phyloP scores from a whole-genome alignment of 1,284 basidiomycete genomes.

The Fomitopsis schrenkii region DNA sequence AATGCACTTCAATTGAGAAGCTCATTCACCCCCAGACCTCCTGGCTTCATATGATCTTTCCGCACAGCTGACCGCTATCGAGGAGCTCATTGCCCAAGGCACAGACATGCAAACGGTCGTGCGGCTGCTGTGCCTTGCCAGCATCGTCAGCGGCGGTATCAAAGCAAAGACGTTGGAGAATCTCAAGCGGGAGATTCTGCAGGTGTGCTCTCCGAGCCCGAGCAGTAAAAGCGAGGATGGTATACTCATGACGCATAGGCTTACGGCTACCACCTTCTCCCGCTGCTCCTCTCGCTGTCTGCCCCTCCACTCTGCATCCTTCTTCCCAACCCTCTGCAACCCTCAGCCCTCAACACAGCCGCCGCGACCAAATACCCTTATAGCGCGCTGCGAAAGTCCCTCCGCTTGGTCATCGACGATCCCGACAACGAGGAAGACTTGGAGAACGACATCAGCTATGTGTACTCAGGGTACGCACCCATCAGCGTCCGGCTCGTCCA shows the following conservation, averaged over 20 bases:
- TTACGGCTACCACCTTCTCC: constrained; percentile 90
- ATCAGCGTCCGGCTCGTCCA: constrained; percentile 90
- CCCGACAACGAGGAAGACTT: constrained; percentile 69
- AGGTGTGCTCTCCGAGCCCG: constrained; percentile 42
- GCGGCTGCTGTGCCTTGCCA: constrained; percentile 83
- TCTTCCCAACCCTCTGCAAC: constrained; percentile 57
- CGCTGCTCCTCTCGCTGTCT: constrained; percentile 79
- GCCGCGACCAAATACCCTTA: constrained; percentile 63
- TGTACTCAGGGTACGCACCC: constrained; percentile 97
- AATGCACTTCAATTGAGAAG: neutral
- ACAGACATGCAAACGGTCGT: constrained; percentile 76
- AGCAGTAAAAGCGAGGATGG: constrained; percentile 1
- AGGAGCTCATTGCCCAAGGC: constrained; percentile 84
- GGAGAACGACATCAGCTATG: constrained; percentile 93
- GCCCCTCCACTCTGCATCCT: constrained; percentile 68
- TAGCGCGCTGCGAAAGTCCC: constrained; percentile 68
- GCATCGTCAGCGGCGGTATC: constrained; percentile 81
- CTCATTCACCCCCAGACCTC: constrained; percentile 57
- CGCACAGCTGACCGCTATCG: constrained; percentile 76
- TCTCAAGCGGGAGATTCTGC: constrained; percentile 89
- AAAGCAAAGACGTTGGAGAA: constrained; percentile 86
- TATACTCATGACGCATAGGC: constrained; percentile 43
- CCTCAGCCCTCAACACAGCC: constrained; percentile 40
- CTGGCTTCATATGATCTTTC: constrained; percentile 85
- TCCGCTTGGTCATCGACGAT: constrained; percentile 94